These are phyloP conservation scores for Dipteronia sinensis DNA, from an alignment of 345 rosid genomes.

Conservation along the genomic window DNA sequence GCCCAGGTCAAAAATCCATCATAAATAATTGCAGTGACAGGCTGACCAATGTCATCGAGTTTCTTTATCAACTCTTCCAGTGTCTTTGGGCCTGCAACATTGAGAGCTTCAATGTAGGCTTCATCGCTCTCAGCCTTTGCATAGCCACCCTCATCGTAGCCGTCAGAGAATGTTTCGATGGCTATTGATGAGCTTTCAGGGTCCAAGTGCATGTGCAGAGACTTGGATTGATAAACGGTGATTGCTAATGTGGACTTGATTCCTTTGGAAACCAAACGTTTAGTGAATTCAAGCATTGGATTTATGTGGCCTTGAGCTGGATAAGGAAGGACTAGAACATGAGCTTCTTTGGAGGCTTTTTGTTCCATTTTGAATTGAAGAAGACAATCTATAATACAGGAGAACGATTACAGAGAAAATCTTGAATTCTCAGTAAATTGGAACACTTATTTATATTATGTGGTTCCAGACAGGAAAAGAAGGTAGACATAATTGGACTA, in stretches of 20 bases:
- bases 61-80: constrained; percentile 18
- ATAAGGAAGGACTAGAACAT: constrained; percentile 16
- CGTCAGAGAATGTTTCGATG: constrained; percentile 28
- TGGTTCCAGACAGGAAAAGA: no score
- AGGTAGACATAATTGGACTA: no score
- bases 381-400: neutral
- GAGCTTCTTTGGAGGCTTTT: neutral
- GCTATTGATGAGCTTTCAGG: neutral
- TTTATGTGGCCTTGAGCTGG: constrained; percentile 25
- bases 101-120: constrained; percentile 13
- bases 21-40: constrained; percentile 30
- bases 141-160: constrained; percentile 27
- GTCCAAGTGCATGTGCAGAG: constrained; percentile 12
- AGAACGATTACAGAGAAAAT: no score
- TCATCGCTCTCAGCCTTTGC: constrained; percentile 10
- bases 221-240: neutral
- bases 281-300: constrained; percentile 26
- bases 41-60: constrained; percentile 6
- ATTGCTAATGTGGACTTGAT: constrained; percentile 9
- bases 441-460: no score
- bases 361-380: neutral
- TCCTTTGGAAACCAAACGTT: constrained; percentile 18
- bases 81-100: constrained; percentile 20
- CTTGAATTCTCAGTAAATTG: no score
- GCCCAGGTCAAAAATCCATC: constrained; percentile 31